Evolutionary conservation across 1,139 yeast genomes (phyloP).

Genomic region (Scheffersomyces titani): DNA sequence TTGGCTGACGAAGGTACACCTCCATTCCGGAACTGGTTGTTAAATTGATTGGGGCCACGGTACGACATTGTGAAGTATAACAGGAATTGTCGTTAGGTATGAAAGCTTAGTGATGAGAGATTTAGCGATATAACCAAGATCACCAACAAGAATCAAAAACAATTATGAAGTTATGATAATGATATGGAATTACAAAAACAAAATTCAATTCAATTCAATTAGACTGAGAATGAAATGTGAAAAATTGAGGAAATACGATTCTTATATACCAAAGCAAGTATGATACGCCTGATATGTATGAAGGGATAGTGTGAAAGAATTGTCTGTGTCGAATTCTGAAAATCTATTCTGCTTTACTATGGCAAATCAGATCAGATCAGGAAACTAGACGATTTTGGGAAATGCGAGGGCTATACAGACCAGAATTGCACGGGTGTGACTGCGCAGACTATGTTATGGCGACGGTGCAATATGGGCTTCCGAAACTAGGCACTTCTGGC

Average conservation of each 20-base stretch:
- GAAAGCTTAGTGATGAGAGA: neutral
- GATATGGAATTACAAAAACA: neutral
- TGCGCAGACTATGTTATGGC: neutral
- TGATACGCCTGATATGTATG: neutral
- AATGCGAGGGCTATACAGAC: neutral
- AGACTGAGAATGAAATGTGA: neutral
- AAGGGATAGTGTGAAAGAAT: neutral
- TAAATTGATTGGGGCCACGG: slow-evolving; percentile 18
- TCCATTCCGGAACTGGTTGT: slow-evolving; percentile 14
- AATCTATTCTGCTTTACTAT: neutral
- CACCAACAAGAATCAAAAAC: neutral
- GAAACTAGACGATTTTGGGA: neutral
- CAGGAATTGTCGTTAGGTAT: neutral
- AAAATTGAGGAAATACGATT: neutral
- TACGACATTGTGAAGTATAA: slow-evolving; percentile 11
- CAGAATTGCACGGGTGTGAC: neutral
- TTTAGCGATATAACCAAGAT: neutral
- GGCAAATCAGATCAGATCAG: neutral
- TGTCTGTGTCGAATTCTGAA: neutral
- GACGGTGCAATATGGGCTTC: neutral
- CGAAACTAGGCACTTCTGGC: neutral
- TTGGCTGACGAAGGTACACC: slow-evolving; percentile 14
- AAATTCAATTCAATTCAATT: neutral
- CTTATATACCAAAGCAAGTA: neutral
- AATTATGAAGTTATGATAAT: too few relatives aligned